Evolutionary conservation across 2,329 filamentous ascomycete species (phyloP).

Genomic region (Aspergillus bombycis): DNA sequence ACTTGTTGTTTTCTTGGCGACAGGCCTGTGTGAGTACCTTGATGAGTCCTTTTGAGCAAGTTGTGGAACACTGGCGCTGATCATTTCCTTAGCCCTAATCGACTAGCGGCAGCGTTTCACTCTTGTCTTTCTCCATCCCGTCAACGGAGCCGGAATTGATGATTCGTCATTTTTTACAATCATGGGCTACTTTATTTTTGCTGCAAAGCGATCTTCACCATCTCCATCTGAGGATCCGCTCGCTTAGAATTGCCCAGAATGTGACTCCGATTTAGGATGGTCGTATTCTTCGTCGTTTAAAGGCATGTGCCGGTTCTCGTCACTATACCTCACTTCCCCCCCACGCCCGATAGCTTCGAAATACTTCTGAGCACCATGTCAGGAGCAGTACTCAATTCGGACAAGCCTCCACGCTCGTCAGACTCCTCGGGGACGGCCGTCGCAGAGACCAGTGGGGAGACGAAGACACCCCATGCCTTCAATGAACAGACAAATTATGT

Average conservation of each 20-base stretch:
- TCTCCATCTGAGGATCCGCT: not conserved
- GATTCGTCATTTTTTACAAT: not conserved
- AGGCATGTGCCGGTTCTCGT: not conserved
- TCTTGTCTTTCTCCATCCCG: not conserved
- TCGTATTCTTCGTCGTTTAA: not conserved
- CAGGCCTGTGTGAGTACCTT: constrained; percentile 23
- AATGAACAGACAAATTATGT: constrained; percentile 63
- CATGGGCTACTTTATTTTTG: not conserved
- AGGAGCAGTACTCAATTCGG: not conserved
- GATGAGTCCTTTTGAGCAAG: constrained; percentile 35
- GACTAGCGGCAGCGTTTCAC: not conserved
- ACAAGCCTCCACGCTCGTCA: constrained; percentile 8
- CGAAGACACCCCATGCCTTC: constrained; percentile 37
- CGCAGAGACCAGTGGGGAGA: not conserved
- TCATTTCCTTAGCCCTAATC: constrained; percentile 17
- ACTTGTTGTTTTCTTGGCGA: constrained; percentile 4
- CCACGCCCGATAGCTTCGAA: not conserved
- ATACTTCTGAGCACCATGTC: constrained; percentile 7
- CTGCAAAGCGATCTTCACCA: not conserved
- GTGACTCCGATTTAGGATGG: not conserved
- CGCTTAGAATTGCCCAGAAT: constrained; percentile 4
- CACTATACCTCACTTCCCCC: not conserved
- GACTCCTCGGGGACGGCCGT: constrained; percentile 7
- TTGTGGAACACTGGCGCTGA: constrained; percentile 19
- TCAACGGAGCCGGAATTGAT: not conserved